phyloP scores from a whole-genome alignment of 2,329 filamentous ascomycete species.

The Botryotinia narcissicola region DNA sequence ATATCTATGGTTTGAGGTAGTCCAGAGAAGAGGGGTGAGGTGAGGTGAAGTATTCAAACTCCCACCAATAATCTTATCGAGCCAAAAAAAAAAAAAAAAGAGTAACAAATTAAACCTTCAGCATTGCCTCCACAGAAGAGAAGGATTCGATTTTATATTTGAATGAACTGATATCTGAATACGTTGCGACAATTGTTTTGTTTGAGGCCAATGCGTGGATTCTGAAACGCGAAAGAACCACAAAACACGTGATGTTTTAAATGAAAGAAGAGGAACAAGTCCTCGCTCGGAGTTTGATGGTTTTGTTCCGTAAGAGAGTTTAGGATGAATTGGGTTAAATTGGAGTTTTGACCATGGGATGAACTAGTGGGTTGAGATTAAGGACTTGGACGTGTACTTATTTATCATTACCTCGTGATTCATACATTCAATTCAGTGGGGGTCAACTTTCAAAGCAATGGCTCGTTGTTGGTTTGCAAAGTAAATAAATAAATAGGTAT shows the following conservation, averaged over 20 bases:
- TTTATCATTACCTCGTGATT: not conserved
- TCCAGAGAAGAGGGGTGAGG: not conserved
- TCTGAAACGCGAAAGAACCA: slow-evolving; percentile 28
- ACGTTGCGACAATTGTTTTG: slow-evolving; percentile 20
- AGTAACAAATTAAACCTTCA: not conserved
- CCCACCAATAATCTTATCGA: not conserved
- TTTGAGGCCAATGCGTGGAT: slow-evolving; percentile 26
- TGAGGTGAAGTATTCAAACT: not conserved
- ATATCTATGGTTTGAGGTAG: slow-evolving; percentile 4
- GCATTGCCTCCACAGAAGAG: not conserved
- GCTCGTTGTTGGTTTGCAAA: not conserved
- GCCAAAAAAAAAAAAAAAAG: not conserved
- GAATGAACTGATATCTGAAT: slow-evolving; percentile 5
- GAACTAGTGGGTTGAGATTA: not conserved
- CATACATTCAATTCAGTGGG: not conserved
- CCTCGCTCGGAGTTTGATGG: slow-evolving; percentile 5
- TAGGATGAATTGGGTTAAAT: slow-evolving; percentile 13
- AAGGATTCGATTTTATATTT: not conserved
- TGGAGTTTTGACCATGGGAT: not conserved
- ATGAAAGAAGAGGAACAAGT: not conserved
- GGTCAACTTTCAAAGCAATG: too few relatives aligned
- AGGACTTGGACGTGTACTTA: not conserved
- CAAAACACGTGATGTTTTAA: slow-evolving; percentile 18
- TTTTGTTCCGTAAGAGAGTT: not conserved
- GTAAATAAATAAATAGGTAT: not conserved